A percentile compares a stretch with the other conserved stretches of the same genome.
phyloP scores from a whole-genome alignment of 2,329 filamentous ascomycete genomes.

The Aspergillus novofumigatus region DNA sequence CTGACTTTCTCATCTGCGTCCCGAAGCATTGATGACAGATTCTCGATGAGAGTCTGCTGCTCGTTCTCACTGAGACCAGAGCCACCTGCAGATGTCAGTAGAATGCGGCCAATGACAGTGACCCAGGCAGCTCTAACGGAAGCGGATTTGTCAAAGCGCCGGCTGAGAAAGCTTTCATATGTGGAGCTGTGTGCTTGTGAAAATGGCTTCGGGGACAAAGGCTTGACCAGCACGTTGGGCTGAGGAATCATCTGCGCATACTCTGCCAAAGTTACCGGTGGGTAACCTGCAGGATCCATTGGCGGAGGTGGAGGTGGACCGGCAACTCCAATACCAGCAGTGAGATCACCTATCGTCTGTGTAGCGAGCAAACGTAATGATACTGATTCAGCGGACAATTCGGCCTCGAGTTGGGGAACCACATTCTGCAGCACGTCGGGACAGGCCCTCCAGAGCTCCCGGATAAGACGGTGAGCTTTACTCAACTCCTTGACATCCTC shows the following conservation, averaged over 20 bases:
- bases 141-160: conserved; percentile 80
- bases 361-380: conserved; percentile 83
- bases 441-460: conserved; percentile 90
- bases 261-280: conserved; percentile 51
- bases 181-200: conserved; percentile 72
- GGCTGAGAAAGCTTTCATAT: conserved; percentile 79
- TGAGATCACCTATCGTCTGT: conserved; percentile 91
- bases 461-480: conserved; percentile 83
- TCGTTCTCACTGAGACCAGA: conserved; percentile 83
- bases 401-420: conserved; percentile 86
- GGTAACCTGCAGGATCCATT: conserved; percentile 80
- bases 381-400: conserved; percentile 84
- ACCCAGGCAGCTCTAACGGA: conserved; percentile 83
- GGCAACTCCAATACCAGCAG: conserved; percentile 86
- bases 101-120: conserved; percentile 74
- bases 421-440: conserved; percentile 88
- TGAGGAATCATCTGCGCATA: conserved; percentile 48
- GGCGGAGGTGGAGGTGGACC: conserved; percentile 69
- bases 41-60: conserved; percentile 68
- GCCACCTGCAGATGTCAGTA: conserved; percentile 86
- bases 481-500: conserved; percentile 81
- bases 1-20: conserved; percentile 91
- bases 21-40: conserved; percentile 73
- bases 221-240: conserved; percentile 68
- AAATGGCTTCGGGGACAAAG: conserved; percentile 84